These are phyloP conservation scores for Rubia tinctorum DNA, from an alignment of 305 asterid species.

Conservation along the genomic window DNA sequence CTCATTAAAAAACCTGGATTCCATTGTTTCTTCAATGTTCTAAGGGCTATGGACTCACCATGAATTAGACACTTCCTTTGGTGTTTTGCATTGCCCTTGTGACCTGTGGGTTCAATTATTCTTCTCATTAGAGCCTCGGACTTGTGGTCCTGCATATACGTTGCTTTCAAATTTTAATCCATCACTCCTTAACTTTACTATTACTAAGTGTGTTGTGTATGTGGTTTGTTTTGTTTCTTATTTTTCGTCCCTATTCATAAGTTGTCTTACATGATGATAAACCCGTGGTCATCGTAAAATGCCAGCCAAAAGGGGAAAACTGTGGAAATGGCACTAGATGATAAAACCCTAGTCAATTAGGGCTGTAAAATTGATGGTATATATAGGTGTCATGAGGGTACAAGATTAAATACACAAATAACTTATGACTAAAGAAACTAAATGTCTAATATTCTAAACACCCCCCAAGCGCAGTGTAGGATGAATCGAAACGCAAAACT, in stretches of 20 bases:
- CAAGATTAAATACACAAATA: no score
- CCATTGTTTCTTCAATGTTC: conserved; percentile 19
- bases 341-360: no score
- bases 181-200: not conserved
- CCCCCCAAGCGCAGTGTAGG: no score
- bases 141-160: not conserved
- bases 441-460: no score
- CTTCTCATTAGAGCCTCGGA: not conserved
- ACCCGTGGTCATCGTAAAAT: no score
- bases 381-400: no score
- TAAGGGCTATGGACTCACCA: not conserved
- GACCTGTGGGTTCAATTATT: conserved; percentile 5
- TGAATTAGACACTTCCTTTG: conserved; percentile 21
- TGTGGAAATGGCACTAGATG: no score
- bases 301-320: no score
- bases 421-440: no score
- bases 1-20: conserved; percentile 2
- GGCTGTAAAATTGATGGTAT: no score
- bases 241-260: not conserved
- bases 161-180: not conserved
- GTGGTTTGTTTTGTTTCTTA: not conserved
- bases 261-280: not conserved
- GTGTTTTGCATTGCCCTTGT: conserved; percentile 29
- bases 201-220: not conserved
- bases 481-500: no score